Base-by-base conservation (phyloP, 2,329 filamentous ascomycete genomes). In the Arthrobotrys entomopaga region DNA sequence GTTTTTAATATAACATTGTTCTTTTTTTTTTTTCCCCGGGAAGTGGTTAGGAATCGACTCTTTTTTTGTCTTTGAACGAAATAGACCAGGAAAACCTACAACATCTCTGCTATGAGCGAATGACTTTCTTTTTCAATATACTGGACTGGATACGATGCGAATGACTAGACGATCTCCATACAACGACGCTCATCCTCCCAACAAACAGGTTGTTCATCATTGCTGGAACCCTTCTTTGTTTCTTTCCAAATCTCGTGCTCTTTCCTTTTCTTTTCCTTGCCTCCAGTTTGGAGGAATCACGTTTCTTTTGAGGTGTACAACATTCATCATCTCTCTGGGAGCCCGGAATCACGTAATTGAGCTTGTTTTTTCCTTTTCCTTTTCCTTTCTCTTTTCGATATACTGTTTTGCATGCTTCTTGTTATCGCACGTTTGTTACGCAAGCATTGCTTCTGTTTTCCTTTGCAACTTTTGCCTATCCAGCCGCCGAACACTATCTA, bases 401-500 rank as follows among this genome's bases (percentile, higher is more conserved):
- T 65, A 64, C 46, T 50, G 67, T 57, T 72, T 42, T 61, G 69
- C 69, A 65, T 65, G 67, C 54, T 24, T 67, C 29, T 49, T 67
- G 50, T 66, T 66, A 20, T 70, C n/a, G 34, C 58, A 53, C 70
- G 61, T 74, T 71, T 22, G 54, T 75, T 57, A 59, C 66, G 49
- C 26, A 20, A 43, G 67, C 67, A 72, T 65, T 54, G 70, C 34
- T 61, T 52, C 40, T 54, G 65, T 59, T 49, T 71, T 64, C 24
- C 49, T 58, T 61, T 67, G 66, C 43, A 53, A 46, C 75, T 77
- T 63, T 77, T 77, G 74, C 74, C 77, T 77, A 72, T 74, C 72
- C 75, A 77, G 76, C 48, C 61, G 29, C 61, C 59, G 60, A 65
- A 49, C 19, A 3, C 38, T 26, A 19, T n/a, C 40, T 16, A 73